Evolutionary conservation across 164 flowering plant species (phyloP), one percentile per base, ranked within the genome.

Genomic region (Piper longum): DNA sequence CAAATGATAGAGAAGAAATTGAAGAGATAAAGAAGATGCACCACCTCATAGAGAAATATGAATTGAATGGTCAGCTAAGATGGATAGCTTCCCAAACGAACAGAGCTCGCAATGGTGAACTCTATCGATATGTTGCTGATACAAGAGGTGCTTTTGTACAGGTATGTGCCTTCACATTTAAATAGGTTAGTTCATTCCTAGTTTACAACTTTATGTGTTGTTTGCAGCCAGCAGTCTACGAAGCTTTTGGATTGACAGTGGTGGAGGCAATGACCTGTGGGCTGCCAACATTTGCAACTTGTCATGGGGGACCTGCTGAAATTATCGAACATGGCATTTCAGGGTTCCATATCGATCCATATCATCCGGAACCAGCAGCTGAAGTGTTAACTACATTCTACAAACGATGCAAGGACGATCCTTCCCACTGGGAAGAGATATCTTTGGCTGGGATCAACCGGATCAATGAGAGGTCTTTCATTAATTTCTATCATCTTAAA

Each of bases 181-280:
- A 54, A 36, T 13, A 12, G 44, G 5, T 16, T 40, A 1, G 16
- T 36, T 41, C 39, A 14, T 43, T 54, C 14, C 0, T 16, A 41
- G 16, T 11, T 60, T 58, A 26, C 55, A 14, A 8, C 52, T 48
- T 48, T 9, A n/a, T n/a, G 11, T 48, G 52, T 9, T 48, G 8
- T 48, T 64, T 70, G 70, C 83, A 93, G 99, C 97, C 99, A 72
- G 99, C 97, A 9, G 72, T 90, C 26, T 93, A 87, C 63, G 99
- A 93, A 79, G 99, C 86, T 14, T 93, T 93, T 79, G 99, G 99
- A 51, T 91, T 93, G 56, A 93, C 99, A 7, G 99, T 93, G 26
- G 89, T 93, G 72, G 99, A 93, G 75, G 91, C 91, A 57, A 93
- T 93, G 99, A 81, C 88, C n/a, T 87, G 89, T 79, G 99, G 96